Evolutionary conservation across 768 basidiomycete genomes (phyloP).

Genomic region (Podaxis sp.): DNA sequence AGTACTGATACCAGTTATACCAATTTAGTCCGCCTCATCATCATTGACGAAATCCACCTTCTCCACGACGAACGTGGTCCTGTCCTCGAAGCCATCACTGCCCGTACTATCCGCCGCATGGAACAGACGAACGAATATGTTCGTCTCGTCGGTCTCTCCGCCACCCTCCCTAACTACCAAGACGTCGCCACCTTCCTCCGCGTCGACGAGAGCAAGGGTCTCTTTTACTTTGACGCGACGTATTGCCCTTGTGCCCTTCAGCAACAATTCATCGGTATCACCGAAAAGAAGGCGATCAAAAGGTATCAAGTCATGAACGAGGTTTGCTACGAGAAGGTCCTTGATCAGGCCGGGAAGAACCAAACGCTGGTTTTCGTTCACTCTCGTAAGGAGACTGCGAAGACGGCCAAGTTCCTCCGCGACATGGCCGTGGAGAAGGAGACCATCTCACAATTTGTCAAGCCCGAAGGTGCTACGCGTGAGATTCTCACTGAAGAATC

Average conservation of each 20-base stretch:
- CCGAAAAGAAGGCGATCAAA: conserved; percentile 99
- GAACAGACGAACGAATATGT: conserved; percentile 94
- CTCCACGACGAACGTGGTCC: conserved; percentile 98
- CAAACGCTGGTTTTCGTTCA: conserved; percentile 97
- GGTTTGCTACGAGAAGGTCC: conserved; percentile 97
- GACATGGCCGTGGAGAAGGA: conserved; percentile 97
- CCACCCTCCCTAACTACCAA: conserved; percentile 97
- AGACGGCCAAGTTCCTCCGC: conserved; percentile 91
- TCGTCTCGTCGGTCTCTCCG: conserved; percentile 91
- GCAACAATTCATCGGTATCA: conserved; percentile 96
- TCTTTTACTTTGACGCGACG: conserved; percentile 96
- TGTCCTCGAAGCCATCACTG: conserved; percentile 87
- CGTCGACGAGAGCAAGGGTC: conserved; percentile 86
- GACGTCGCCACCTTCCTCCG: conserved; percentile 98
- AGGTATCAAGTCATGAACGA: conserved; percentile 98
- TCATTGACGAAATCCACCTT: conserved; percentile 97
- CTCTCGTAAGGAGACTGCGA: conserved; percentile 97
- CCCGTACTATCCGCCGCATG: conserved; percentile 89
- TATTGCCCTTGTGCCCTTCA: conserved; percentile 94
- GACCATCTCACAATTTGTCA: conserved; percentile 94
- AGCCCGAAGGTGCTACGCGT: conserved; percentile 86
- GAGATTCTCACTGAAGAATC: conserved; percentile 89
- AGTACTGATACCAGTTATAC: conserved; percentile 96
- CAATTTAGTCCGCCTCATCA: conserved; percentile 93
- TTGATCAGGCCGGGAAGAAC: conserved; percentile 86